Evolutionary conservation across 371 early-diverging fungal genomes (phyloP).

Genomic region (Mucor racemosus): DNA sequence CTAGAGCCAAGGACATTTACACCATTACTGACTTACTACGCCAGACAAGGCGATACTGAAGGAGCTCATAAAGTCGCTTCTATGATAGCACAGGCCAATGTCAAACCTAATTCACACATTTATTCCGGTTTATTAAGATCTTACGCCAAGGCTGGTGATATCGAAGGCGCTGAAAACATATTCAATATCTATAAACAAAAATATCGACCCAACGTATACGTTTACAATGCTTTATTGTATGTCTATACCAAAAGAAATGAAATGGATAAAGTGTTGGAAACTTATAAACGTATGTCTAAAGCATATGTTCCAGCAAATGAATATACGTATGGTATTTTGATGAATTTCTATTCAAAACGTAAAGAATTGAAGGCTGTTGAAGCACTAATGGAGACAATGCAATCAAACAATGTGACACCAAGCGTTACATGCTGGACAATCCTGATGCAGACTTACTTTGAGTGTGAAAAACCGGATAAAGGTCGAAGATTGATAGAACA

Average conservation of each 20-base stretch:
- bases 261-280: constrained; percentile 45
- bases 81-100: constrained; percentile 30
- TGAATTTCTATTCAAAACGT: constrained; percentile 44
- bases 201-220: constrained; percentile 33
- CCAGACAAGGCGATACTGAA: constrained; percentile 34
- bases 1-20: constrained; percentile 28
- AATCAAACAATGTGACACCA: constrained; percentile 33
- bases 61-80: constrained; percentile 28
- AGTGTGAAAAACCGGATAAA: constrained; percentile 21
- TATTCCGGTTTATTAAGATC: constrained; percentile 49
- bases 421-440: constrained; percentile 34
- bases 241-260: constrained; percentile 43
- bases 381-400: constrained; percentile 43
- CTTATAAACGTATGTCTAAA: constrained; percentile 41
- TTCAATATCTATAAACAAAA: constrained; percentile 29
- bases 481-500: constrained; percentile 37
- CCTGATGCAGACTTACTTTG: constrained; percentile 48
- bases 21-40: constrained; percentile 37
- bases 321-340: constrained; percentile 43
- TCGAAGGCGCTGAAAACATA: constrained; percentile 38
- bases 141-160: constrained; percentile 47
- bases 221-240: constrained; percentile 43
- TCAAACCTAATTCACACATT: constrained; percentile 30
- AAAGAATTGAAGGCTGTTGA: constrained; percentile 42
- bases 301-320: constrained; percentile 32